Conservation (phyloP, 2,329 filamentous ascomycete species). For the Epichloe coenophiala region DNA sequence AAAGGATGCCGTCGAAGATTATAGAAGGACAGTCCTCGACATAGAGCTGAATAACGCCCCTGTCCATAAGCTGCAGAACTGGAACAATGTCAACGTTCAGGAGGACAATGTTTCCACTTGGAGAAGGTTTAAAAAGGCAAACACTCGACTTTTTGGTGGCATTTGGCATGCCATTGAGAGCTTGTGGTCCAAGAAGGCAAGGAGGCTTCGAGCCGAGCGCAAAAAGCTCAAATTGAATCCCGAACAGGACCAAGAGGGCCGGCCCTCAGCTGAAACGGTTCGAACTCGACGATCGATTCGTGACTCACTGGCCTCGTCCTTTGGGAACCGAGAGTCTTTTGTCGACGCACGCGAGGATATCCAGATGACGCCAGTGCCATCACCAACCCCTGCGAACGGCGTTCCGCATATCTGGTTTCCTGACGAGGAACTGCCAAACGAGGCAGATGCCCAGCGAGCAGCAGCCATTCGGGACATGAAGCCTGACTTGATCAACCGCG, state of each 20-base stretch:
- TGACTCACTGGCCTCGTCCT: conserved; percentile 30
- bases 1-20: conserved; percentile 95
- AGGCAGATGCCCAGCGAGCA: conserved; percentile 19
- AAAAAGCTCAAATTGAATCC: conserved; percentile 19
- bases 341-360: conserved; percentile 56
- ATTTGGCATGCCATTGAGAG: conserved; percentile 35
- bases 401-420: conserved; percentile 25
- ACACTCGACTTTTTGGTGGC: conserved; percentile 44
- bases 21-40: conserved; percentile 78
- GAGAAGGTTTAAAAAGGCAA: conserved; percentile 85
- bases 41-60: conserved; percentile 93
- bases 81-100: conserved; percentile 84
- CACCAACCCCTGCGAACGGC: conserved; percentile 44
- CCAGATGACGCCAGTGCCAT: conserved; percentile 90
- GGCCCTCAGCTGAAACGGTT: conserved; percentile 40
- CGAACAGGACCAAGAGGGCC: conserved; percentile 34
- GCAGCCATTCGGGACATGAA: conserved; percentile 32
- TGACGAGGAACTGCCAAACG: conserved; percentile 24
- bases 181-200: conserved; percentile 38
- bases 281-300: conserved; percentile 21
- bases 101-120: conserved; percentile 76
- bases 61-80: conserved; percentile 77
- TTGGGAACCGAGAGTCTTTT: conserved; percentile 41
- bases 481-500: conserved; percentile 57
- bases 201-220: conserved; percentile 33